Conservation (phyloP, 257 asterid species). For the Scutellaria barbata region DNA sequence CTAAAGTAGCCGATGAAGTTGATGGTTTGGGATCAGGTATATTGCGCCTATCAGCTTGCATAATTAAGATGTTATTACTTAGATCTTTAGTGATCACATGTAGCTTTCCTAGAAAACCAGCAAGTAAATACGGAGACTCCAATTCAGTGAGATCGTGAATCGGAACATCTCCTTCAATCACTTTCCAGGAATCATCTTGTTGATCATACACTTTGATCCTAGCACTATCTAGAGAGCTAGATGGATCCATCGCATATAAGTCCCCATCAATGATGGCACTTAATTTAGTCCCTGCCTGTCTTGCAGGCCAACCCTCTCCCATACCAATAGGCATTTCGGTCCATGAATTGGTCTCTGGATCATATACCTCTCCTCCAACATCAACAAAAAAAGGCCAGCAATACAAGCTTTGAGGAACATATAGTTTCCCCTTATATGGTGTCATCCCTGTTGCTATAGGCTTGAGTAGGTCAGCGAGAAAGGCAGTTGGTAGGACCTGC, state of each 20-base stretch:
- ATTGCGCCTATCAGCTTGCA: constrained; percentile 71
- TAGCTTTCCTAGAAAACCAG: constrained; percentile 79
- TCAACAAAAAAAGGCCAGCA: constrained; percentile 96
- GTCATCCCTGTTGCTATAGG: constrained; percentile 97
- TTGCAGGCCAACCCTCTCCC: constrained; percentile 99
- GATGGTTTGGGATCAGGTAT: constrained; percentile 45
- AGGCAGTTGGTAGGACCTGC: constrained; percentile 82
- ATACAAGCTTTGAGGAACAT: constrained; percentile 88
- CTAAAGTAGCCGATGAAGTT: constrained; percentile 43
- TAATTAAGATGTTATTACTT: constrained; percentile 61
- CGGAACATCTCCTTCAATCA: constrained; percentile 80
- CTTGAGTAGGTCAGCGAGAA: constrained; percentile 84
- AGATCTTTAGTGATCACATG: constrained; percentile 80
- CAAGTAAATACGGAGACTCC: constrained; percentile 76
- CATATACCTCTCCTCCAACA: constrained; percentile 95
- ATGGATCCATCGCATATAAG: constrained; percentile 83
- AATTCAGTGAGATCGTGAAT: constrained; percentile 65
- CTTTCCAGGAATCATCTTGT: constrained; percentile 82
- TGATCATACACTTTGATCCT: constrained; percentile 85
- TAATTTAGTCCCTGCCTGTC: constrained; percentile 87
- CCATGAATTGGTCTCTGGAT: constrained; percentile 86
- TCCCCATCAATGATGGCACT: constrained; percentile 85
- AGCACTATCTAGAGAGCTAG: constrained; percentile 70
- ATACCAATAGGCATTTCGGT: constrained; percentile 87
- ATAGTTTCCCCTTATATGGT: constrained; percentile 75